Base-by-base conservation (phyloP, 768 basidiomycete genomes). In the Inosperma sp. region DNA sequence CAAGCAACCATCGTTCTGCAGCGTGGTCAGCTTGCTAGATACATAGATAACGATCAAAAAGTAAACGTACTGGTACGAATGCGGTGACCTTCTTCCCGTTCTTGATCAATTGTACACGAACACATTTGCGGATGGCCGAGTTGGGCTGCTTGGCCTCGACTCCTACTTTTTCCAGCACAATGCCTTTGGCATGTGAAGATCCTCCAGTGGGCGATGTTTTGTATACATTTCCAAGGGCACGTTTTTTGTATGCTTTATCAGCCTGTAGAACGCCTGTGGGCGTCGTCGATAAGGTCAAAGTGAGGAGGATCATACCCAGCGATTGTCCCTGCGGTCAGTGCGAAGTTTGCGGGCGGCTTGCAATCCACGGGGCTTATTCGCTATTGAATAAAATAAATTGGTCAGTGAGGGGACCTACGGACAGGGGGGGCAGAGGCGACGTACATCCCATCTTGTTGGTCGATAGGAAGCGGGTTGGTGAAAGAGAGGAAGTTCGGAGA, bases 41-140 rank as follows among this genome's bases (percentile, higher is more conserved):
- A 22, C 30, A 25, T 23, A n/a, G 31, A 8, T 31, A 55, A 36
- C 53, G 41, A 36, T 41, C 35, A 45, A 29, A 22, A 31, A 42
- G 13, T 36, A 37, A 8, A 82, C 90, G 60, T 63, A 91, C 91
- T 56, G 95, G 95, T 33, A 98, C 96, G 86, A 99, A 99, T 65
- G 96, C 96, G 57, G 95, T 98, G 69, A 99, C 95, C 72, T 98
- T 98, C 87, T 99, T 99, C 60, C 96, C 96, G 78, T 99, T 99
- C 83, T 99, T 99, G 73, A 99, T 98, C 62, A 99, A 81, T 67
- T 99, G 96, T 56, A 99, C 96, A 77, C 96, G 93, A 61, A 99
- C 96, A 79, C 96, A 99, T 73, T 99, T 99, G 73, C 96, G 93
- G 74, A 99, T 98, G 70, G 96, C 96, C 68, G 96, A 99, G 83